Evolutionary conservation across 2,329 filamentous ascomycete species (phyloP), one percentile per base, ranked within the genome.

Genomic region (Trichoderma oligosporum): DNA sequence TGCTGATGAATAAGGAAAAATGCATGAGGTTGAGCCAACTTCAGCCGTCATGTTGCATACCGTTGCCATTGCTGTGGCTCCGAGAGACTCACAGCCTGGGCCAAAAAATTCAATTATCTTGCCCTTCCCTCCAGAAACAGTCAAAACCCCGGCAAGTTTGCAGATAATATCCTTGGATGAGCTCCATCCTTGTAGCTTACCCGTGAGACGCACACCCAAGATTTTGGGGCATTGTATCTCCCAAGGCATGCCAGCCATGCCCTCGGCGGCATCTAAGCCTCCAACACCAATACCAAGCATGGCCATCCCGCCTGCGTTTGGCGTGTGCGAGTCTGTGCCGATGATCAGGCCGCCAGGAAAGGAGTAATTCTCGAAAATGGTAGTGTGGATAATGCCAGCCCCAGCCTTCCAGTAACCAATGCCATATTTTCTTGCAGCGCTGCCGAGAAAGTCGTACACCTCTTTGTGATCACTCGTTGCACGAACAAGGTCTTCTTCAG

Each of bases 391-490:
- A 74, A 97, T 99, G 83, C 94, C 94, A 73, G 93, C 97, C 68
- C 94, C 94, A 64, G 94, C 94, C 76, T 85, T 91, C 94, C 94
- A 99, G 87, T 97, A 97, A 81, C 94, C 94, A 75, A 97, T 97
- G 83, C 97, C 93, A 83, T 97, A 99, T 82, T 97, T 99, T 71
- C 91, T 92, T 75, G 92, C 97, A 64, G 93, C 89, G 62, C 86
- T 86, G 61, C 91, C 84, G 71, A 99, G 80, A 83, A 99, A 99
- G 78, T 97, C 89, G 79, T 97, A 99, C 67, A 99, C 94, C 78
- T 97, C 93, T 83, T 95, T 96, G 87, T 97, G 97, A 80, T 96
- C 96, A 67, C 86, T 83, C 70, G 92, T 81, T 68, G 94, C 94
- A 70, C 93, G 86, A 61, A 84, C 88, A 75, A 97, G 81, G 88